Conservation (phyloP, 306 rosid species). For the Parietaria judaica region DNA sequence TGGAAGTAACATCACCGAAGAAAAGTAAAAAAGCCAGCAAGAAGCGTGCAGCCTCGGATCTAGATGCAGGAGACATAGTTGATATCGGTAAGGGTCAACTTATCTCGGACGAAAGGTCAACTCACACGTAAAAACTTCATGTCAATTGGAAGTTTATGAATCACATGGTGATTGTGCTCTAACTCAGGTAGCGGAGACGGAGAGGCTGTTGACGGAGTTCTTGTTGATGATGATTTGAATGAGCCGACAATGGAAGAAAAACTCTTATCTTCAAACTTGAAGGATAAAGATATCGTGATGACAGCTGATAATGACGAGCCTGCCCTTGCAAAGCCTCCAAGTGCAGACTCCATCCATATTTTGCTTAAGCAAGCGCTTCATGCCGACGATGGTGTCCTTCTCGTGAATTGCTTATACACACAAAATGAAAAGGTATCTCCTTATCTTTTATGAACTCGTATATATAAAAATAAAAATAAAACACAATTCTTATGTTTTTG, state of each 20-base stretch:
- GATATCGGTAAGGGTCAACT: conserved; percentile 21
- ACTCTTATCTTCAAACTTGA: conserved; percentile 50
- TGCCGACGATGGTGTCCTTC: conserved; percentile 68
- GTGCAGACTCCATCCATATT: conserved; percentile 68
- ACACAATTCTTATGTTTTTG: not conserved
- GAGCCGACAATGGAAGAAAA: conserved; percentile 88
- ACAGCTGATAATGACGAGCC: conserved; percentile 31
- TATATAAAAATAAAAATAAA: not conserved
- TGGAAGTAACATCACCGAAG: conserved; percentile 1
- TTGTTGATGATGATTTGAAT: conserved; percentile 37
- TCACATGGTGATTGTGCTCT: not conserved
- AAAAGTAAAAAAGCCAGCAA: conserved; percentile 27
- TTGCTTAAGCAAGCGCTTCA: conserved; percentile 77
- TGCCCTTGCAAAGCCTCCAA: conserved; percentile 46
- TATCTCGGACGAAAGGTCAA: not conserved
- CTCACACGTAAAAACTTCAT: not conserved
- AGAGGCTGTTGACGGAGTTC: conserved; percentile 41
- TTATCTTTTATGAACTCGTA: not conserved
- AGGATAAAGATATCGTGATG: conserved; percentile 26
- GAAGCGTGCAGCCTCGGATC: conserved; percentile 26
- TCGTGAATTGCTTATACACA: conserved; percentile 62
- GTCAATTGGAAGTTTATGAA: not conserved
- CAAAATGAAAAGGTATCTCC: conserved; percentile 63
- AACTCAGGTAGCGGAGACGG: conserved; percentile 20
- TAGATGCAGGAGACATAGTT: conserved; percentile 11